Evolutionary conservation across 371 early-diverging fungal genomes (phyloP), one percentile per base, ranked within the genome.

Genomic region (Apophysomyces variabilis): DNA sequence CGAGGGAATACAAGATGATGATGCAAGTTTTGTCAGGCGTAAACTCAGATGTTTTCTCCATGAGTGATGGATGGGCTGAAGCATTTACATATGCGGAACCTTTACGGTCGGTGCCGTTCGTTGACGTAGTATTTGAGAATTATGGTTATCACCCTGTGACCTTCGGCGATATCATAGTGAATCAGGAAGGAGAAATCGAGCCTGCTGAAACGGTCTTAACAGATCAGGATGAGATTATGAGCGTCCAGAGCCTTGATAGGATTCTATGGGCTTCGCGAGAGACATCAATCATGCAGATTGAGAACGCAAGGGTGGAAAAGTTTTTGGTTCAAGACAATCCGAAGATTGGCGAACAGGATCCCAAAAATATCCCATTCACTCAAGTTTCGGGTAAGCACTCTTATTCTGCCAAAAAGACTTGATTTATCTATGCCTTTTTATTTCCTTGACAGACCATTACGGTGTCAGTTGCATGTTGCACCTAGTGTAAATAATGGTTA

Each of bases 91-190:
- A 60, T 37, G 44, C 12, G 16, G 56, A 59, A 12, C 39, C 60
- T 41, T 41, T 11, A 11, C 41, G 41, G 41, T 41, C 41, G 13
- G 4, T 41, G 41, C 13, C 32, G 32, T 64, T 88, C 58, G 69
- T 63, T 5, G 93, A 94, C 63, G 45, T 88, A 4, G 72, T 84
- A 14, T 80, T 84, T 37, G 80, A 87, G 57, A 71, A 75, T 5
- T 77, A 78, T 41, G 87, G 87, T 8, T 81, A 89, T 66, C 94
- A 93, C 62, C 93, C 94, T 3, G 86, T 95, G 18, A 93, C 95
- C 1, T 92, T 88, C 75, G 92, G 89, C 32, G 90, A 93, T 62
- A 77, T 81, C 18, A 65, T 78, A 0, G 68, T 73, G 3, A 77
- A 73, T 62, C 64, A 59, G 1, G 75, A 86, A 58, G 86, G 83